A percentile compares a stretch with the other conserved stretches of the same genome.
phyloP scores from a whole-genome alignment of 495 filamentous ascomycete genomes.

The Penicillium cataractarum region DNA sequence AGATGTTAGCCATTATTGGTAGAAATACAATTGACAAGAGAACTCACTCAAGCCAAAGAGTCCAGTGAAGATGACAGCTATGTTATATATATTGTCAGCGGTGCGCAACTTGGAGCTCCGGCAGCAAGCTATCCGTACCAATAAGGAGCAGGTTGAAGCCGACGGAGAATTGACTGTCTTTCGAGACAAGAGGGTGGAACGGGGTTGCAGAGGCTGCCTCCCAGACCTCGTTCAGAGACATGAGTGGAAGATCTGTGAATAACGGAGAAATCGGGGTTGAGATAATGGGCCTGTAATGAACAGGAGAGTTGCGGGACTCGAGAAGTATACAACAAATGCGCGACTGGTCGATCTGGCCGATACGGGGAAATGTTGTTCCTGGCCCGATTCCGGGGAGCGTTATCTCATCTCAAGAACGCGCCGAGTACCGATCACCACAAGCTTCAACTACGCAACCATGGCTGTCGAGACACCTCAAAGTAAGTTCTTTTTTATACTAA shows the following conservation, averaged over 20 bases:
- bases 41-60: conserved; percentile 82
- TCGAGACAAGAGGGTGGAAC: conserved; percentile 78
- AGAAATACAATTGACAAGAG: background rate
- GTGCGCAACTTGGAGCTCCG: conserved; percentile 1
- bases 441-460: conserved; percentile 21
- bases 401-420: conserved; percentile 15
- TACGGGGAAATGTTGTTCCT: conserved; percentile 24
- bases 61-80: conserved; percentile 65
- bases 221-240: conserved; percentile 86
- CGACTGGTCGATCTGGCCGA: conserved; percentile 26
- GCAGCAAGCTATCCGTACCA: conserved; percentile 49
- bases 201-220: conserved; percentile 82
- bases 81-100: conserved; percentile 25
- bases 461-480: conserved; percentile 30
- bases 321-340: conserved; percentile 12
- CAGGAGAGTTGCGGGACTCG: conserved; percentile 8
- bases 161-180: conserved; percentile 80
- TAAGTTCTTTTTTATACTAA: conserved; percentile 8
- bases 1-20: conserved; percentile 18
- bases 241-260: conserved; percentile 28
- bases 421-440: background rate
- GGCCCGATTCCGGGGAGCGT: conserved; percentile 16
- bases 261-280: background rate
- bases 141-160: conserved; percentile 76
- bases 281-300: background rate